Percentiles rank a stretch among this genome's conserved stretches.
phyloP scores from a whole-genome alignment of 768 basidiomycete species.

The Pisolithus sp. region DNA sequence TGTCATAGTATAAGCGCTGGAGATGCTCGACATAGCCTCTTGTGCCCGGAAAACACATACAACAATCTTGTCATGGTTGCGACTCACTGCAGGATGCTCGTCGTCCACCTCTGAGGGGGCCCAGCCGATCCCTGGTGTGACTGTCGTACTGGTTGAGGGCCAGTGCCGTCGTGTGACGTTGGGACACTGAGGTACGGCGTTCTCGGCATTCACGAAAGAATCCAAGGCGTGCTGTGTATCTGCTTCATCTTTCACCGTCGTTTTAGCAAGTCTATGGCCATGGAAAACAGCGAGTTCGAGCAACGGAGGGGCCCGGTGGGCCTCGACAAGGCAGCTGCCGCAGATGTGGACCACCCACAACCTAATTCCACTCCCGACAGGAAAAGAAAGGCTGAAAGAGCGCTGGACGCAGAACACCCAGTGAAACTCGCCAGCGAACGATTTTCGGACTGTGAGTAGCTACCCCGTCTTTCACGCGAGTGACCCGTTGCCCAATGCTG shows the following conservation, averaged over 20 bases:
- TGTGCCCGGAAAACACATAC: too few species aligned
- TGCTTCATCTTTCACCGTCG: slow-evolving; percentile 10
- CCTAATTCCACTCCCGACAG: slow-evolving; percentile 7
- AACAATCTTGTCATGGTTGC: too few species aligned
- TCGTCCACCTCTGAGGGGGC: too few species aligned
- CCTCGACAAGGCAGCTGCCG: slow-evolving; percentile 10
- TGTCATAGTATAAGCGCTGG: too few species aligned
- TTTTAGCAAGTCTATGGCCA: slow-evolving; percentile 13
- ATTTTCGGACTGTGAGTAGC: slow-evolving; percentile 23
- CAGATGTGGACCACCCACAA: slow-evolving; percentile 8
- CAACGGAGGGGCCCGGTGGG: slow-evolving; percentile 19
- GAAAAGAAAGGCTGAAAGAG: slow-evolving; percentile 23
- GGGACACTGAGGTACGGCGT: too few species aligned
- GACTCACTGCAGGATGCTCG: too few species aligned
- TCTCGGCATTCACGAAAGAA: slow-evolving; percentile 6
- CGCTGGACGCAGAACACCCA: slow-evolving; percentile 8
- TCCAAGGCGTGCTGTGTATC: slow-evolving; percentile 22
- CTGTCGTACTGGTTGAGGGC: too few species aligned
- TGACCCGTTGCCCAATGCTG: too few species aligned
- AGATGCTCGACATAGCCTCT: too few species aligned
- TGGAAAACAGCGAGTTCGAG: slow-evolving; percentile 18
- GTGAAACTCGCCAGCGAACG: slow-evolving; percentile 13
- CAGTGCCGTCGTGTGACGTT: too few species aligned
- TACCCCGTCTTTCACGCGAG: neutral
- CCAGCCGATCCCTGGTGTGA: too few species aligned